Evolutionary conservation across 106 monocot genomes (phyloP).

Genomic region (Triglochin maritima): DNA sequence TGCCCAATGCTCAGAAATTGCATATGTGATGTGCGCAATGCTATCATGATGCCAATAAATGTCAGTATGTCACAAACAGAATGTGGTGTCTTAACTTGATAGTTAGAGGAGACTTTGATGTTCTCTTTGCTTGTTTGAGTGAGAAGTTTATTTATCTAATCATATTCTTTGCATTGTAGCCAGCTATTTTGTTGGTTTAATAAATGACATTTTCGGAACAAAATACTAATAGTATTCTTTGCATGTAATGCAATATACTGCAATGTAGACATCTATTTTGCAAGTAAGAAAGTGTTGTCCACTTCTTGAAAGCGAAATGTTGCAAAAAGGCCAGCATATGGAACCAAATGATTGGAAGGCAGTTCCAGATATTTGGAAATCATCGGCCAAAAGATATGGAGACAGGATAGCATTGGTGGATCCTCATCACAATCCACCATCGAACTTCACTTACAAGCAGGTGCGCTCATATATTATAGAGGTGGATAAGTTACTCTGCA

Average conservation of each 20-base stretch:
- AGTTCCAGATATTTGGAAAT: conserved; percentile 91
- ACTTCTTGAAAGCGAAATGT: conserved; percentile 38
- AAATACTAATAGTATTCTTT: too few species aligned
- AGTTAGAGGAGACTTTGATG: too few species aligned
- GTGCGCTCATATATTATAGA: conserved; percentile 22
- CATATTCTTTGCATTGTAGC: too few species aligned
- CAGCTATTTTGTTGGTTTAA: too few species aligned
- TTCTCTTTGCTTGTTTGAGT: too few species aligned
- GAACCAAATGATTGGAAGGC: conserved; percentile 53
- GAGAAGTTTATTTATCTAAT: too few species aligned
- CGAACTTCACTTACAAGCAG: conserved; percentile 70
- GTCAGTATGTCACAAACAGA: too few species aligned
- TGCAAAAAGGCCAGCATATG: conserved; percentile 9
- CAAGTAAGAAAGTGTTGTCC: conserved; percentile 50
- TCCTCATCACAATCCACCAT: conserved; percentile 71
- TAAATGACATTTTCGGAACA: too few species aligned
- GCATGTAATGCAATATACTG: background rate
- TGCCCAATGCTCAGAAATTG: too few species aligned
- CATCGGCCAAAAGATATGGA: conserved; percentile 57
- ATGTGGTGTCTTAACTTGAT: too few species aligned
- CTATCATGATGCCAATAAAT: too few species aligned
- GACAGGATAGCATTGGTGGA: conserved; percentile 73
- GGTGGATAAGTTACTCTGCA: background rate
- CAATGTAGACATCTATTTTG: background rate
- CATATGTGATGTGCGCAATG: too few species aligned